Evolutionary conservation across 169 alveolate species (phyloP), one percentile per base, ranked within the genome.

Genomic region (Cryptosporidium viatorum): DNA sequence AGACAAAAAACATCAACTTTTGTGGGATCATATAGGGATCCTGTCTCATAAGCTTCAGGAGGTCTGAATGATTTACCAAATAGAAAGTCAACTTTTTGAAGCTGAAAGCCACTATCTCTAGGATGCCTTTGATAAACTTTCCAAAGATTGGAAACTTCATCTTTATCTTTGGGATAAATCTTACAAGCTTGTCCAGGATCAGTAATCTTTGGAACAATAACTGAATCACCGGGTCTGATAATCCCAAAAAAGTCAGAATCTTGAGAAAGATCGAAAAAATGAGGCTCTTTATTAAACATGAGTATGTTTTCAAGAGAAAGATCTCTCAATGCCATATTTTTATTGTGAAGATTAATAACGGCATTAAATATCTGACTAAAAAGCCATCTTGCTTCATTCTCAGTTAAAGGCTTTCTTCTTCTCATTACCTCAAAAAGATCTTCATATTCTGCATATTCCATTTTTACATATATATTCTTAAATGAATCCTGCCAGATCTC

Each of bases 101-200:
- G 89, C 41, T 80, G 69, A 65, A 35, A 80, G 4, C 75, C 75
- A 23, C 75, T 80, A 43, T 80, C 89, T 39, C 75, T 80, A 39
- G 71, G 71, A 59, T 73, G 62, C 21, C 48, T 73, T 6, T 51
- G 59, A 14, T 73, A 41, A n/a, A 52, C 86, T 33, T 73, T 73
- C 85, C 48, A 80, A 21, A 80, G 1, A 31, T 43, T 45, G 8
- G 59, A 31, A 31, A 43, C 59, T 21, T 65, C 68, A 29, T 80
- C 65, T 23, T 80, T 60, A 7, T 80, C 75, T 5, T 86, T 85
- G n/a, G 69, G 85, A 52, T 60, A 68, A 23, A 92, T 92, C 52
- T 84, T 85, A 33, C 93, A 85, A 3, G 96, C 96, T 73, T 93
- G 96, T 0, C 96, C 96, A 52, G 96, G 96, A 60, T 93, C 96